Conservation (phyloP, 805 yeast genomes). For the Saccharomyces jurei region DNA sequence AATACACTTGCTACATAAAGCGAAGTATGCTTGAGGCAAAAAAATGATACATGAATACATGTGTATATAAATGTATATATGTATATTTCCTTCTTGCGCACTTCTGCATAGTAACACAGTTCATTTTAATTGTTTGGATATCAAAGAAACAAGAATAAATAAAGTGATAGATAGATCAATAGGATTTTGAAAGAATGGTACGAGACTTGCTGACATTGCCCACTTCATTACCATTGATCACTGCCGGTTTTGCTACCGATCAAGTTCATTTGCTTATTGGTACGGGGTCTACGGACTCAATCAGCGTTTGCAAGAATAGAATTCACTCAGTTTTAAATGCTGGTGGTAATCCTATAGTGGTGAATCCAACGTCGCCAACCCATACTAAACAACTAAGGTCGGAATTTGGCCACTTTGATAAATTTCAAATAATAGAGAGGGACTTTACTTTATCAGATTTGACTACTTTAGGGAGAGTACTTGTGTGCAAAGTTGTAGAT, state of each 20-base stretch:
- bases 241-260: slow-evolving; percentile 38
- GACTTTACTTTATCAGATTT: slow-evolving; percentile 39
- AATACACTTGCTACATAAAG: neutral
- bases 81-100: neutral
- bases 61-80: too few relatives aligned
- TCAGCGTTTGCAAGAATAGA: slow-evolving; percentile 29
- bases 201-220: neutral
- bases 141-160: neutral
- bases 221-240: slow-evolving; percentile 28
- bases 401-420: slow-evolving; percentile 18
- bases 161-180: neutral
- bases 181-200: neutral
- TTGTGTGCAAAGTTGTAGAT: slow-evolving; percentile 62
- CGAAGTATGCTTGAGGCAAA: neutral
- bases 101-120: neutral
- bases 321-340: slow-evolving; percentile 40
- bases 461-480: slow-evolving; percentile 48
- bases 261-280: slow-evolving; percentile 57
- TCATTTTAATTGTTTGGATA: neutral
- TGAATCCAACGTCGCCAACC: slow-evolving; percentile 26
- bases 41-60: neutral
- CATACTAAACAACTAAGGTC: slow-evolving; percentile 18
- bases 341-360: slow-evolving; percentile 51
- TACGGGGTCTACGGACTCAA: slow-evolving; percentile 14
- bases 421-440: slow-evolving; percentile 28